Base-by-base conservation (phyloP, 2,329 filamentous ascomycete genomes). In the Pestalotiopsis sp. region DNA sequence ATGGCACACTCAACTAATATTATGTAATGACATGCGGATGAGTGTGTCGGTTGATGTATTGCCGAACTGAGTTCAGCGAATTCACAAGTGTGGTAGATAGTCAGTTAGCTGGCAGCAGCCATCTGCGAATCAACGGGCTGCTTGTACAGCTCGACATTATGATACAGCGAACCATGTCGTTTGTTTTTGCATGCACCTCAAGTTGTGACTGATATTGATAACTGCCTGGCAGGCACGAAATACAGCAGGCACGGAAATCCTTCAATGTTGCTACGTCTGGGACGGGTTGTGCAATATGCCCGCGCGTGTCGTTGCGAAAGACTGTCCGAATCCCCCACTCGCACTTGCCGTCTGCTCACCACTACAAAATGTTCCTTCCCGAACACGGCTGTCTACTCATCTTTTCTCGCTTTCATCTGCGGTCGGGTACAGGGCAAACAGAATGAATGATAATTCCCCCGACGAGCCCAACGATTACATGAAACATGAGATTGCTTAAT, bases 401-500 rank as follows among this genome's bases (percentile, higher is more conserved):
- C 23, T 59, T 59, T 36, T 59, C 57, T 36, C 57, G 25, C 27
- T 17, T 27, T 27, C 11, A 59, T 36, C 31, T 36, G 31, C 31
- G 31, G 31, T 36, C 31, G 6, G 31, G 7, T 20, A 12, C 23
- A 6, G 23, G 23, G 14, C 23, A 14, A 31, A 36, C 27, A 11
- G 57, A 59, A 23, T 17, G 14, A 59, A 7, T 3, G 27, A 14
- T 6, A 11, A 59, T 27, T 7, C 20, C 0, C 1, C 20, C 20
- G 20, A 23, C 4, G 17, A 13, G 14, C 14, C 23, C 57, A 59
- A 27, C 55, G n/a, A 14, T 17, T 36, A 3, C 17, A 25, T 13
- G 7, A 13, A 27, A 27, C 9, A 67, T 67, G 66, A 60, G 66
- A 20, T 36, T 67, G 14, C 14, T 64, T 27, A 55, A 67, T 25